A percentile compares a stretch with the other conserved stretches of the same genome.
phyloP scores from a whole-genome alignment of 768 basidiomycete species.

The Austroboletus festivus region DNA sequence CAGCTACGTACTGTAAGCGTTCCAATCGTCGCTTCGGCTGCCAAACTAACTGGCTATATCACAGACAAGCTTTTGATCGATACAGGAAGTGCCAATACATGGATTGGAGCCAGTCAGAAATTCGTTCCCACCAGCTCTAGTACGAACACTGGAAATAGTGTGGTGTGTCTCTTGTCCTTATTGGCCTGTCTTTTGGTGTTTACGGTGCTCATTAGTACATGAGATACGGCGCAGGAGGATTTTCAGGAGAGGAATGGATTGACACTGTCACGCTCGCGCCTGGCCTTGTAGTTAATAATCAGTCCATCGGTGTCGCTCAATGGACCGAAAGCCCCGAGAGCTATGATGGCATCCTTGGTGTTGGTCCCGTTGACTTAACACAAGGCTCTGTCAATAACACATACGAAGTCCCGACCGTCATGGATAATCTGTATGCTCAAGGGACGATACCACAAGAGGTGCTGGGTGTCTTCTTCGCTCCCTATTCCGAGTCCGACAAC shows the following conservation, averaged over 20 bases:
- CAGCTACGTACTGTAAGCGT: slow-evolving; percentile 26
- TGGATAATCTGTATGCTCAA: slow-evolving; percentile 33
- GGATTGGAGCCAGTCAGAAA: slow-evolving; percentile 25
- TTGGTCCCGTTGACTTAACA: slow-evolving; percentile 36
- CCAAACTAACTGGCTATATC: background rate
- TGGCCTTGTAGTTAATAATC: slow-evolving; percentile 14
- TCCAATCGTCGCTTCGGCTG: background rate
- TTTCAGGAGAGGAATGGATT: slow-evolving; percentile 12
- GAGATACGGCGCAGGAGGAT: background rate
- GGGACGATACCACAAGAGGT: slow-evolving; percentile 26
- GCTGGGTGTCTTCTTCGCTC: slow-evolving; percentile 33
- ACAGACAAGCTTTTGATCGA: slow-evolving; percentile 32
- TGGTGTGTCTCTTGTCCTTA: slow-evolving; percentile 17
- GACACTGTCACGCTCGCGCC: slow-evolving; percentile 11
- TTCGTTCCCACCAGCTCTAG: slow-evolving; percentile 21
- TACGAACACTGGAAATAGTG: slow-evolving; percentile 13
- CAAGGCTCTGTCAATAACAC: slow-evolving; percentile 17
- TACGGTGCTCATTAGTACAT: background rate
- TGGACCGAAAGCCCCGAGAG: slow-evolving; percentile 22
- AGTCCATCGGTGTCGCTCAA: slow-evolving; percentile 37
- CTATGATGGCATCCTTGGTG: slow-evolving; percentile 41
- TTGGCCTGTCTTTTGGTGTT: background rate
- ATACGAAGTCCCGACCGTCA: slow-evolving; percentile 31
- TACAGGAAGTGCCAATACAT: slow-evolving; percentile 34
- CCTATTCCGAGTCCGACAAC: slow-evolving; percentile 18